Percentiles rank a stretch among this genome's conserved stretches.
Conservation (phyloP, 768 basidiomycete species). For the Pleurotus djamor region DNA sequence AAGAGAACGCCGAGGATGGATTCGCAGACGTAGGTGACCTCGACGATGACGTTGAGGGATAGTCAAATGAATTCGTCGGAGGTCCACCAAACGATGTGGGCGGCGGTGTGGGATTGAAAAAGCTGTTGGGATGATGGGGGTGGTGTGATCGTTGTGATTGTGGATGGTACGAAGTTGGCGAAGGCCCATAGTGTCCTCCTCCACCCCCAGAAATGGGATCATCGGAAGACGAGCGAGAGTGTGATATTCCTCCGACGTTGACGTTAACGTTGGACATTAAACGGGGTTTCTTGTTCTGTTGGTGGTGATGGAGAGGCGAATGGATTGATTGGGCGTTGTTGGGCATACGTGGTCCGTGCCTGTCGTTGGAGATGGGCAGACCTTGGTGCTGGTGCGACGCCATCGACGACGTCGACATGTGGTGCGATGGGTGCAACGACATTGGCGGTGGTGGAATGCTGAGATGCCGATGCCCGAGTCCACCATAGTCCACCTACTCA, state of each 20-base stretch:
- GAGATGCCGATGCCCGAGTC: conserved; percentile 15
- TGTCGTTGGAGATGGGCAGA: conserved; percentile 28
- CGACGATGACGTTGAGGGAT: neutral
- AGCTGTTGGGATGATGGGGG: no score
- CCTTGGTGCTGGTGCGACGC: conserved; percentile 6
- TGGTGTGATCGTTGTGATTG: conserved; percentile 2
- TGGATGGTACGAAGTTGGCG: conserved; percentile 8
- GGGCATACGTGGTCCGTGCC: conserved; percentile 16
- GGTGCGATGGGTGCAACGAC: conserved; percentile 12
- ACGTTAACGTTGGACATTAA: conserved; percentile 12
- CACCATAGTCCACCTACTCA: conserved; percentile 12
- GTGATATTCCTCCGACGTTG: conserved; percentile 7
- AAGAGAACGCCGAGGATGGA: no score
- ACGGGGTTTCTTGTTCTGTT: conserved; percentile 21
- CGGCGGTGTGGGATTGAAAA: neutral
- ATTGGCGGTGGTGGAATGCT: conserved; percentile 27
- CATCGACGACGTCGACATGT: conserved; percentile 15
- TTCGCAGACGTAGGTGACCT: neutral
- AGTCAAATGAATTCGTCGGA: neutral
- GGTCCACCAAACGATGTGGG: no score
- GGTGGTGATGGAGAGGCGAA: no score
- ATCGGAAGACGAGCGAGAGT: conserved; percentile 24
- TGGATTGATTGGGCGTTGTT: no score
- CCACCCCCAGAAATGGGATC: conserved; percentile 11
- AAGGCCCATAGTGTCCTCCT: conserved; percentile 1